Evolutionary conservation across 2,329 filamentous ascomycete genomes (phyloP), one percentile per base, ranked within the genome.

Genomic region (Lachnellula occidentalis): DNA sequence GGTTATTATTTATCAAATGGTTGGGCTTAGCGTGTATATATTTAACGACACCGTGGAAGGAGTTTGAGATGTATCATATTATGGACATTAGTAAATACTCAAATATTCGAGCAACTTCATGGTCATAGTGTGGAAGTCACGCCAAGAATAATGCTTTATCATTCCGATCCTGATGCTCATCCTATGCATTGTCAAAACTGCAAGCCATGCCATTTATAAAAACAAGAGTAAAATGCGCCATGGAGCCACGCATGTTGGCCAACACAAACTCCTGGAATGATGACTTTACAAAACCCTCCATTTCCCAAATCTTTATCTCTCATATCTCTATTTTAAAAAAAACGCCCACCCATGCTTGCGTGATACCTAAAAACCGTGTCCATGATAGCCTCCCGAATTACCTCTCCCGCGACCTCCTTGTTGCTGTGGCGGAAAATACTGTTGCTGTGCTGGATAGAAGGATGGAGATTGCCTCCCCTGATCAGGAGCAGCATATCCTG

Each of bases 331-430:
- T n/a, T n/a, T n/a, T 12, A 14, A 11, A 15, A 39, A 45, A 31
- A 45, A 45, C 43, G 22, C 43, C 43, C 5, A 45, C 1, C 22
- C 22, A 45, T 45, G 43, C 43, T 19, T 22, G 6, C 22, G 17
- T 27, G 3, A 45, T 8, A 5, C 17, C 43, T 45, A 39, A 17
- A 15, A 45, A 15, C 14, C 19, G 24, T 24, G 43, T 31, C 54
- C 54, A 17, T 50, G 31, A 34, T 56, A 50, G 14, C 50, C 46
- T 12, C 48, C 51, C 9, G 48, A 39, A 37, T 47, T 51, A 11
- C 57, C 54, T 45, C 51, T 45, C 19, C 58, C 58, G 34, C 48
- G 58, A 37, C 51, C 51, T 34, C 55, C 51, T 51, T 50, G 50
- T 36, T 54, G 53, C 31, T 55, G 53, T 39, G 27, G 45, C 12